These are phyloP conservation scores for Xerophyta viscosa DNA, from an alignment of 106 monocot genomes.

Conservation along the genomic window DNA sequence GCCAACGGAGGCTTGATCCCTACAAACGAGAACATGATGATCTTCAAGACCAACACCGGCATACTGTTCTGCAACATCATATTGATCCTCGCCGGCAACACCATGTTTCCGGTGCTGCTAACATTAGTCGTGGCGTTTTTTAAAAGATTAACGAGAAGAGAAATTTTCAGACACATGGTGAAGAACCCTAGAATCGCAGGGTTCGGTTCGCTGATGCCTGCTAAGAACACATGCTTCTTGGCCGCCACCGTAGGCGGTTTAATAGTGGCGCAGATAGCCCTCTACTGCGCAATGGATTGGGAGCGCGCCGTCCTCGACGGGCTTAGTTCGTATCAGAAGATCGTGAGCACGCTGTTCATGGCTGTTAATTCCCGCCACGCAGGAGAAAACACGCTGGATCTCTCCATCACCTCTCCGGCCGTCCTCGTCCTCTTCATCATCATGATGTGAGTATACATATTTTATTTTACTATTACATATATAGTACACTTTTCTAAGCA, in stretches of 20 bases:
- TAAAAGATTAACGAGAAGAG: neutral
- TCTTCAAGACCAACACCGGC: slow-evolving; percentile 2
- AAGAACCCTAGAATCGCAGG: neutral
- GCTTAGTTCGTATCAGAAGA: neutral
- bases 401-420: neutral
- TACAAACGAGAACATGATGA: slow-evolving; percentile 3
- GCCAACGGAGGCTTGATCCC: slow-evolving; percentile 8
- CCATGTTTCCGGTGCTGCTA: slow-evolving; percentile 7
- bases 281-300: slow-evolving; percentile 1
- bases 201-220: no score
- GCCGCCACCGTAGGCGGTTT: neutral
- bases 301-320: neutral
- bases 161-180: slow-evolving; percentile 9
- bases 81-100: neutral
- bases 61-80: neutral
- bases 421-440: neutral
- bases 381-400: neutral
- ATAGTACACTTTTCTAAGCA: no score
- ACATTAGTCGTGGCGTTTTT: neutral
- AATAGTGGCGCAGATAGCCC: neutral
- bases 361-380: neutral
- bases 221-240: no score
- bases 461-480: no score
- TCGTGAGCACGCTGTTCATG: neutral
- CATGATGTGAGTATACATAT: slow-evolving; percentile 1